Evolutionary conservation across 306 rosid species (phyloP).

Genomic region (Arachis hypogaea): DNA sequence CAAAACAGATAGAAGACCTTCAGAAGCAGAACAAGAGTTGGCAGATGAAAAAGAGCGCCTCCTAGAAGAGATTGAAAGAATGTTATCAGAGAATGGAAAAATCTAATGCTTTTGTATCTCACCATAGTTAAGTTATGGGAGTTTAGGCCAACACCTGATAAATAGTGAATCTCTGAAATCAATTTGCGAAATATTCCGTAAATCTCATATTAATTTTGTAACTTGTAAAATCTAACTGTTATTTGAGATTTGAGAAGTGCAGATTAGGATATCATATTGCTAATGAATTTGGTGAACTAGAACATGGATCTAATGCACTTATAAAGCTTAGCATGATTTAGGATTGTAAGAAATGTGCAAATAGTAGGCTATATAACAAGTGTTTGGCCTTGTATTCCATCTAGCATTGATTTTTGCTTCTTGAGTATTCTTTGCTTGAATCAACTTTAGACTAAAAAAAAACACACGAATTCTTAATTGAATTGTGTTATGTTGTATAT

Average conservation of each 20-base stretch:
- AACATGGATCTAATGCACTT: not conserved
- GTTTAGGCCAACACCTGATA: not conserved
- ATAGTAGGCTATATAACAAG: conserved; percentile 1
- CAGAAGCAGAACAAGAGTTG: conserved; percentile 84
- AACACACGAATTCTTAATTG: too few species aligned
- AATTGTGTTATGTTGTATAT: too few species aligned
- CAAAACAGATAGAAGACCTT: conserved; percentile 94
- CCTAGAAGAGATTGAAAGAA: conserved; percentile 82
- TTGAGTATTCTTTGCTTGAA: not conserved
- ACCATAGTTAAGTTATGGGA: not conserved
- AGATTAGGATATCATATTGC: not conserved
- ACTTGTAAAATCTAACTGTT: conserved; percentile 26
- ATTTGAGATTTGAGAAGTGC: conserved; percentile 30
- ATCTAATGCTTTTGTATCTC: conserved; percentile 40
- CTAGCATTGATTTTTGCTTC: not conserved
- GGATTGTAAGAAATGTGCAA: conserved; percentile 21
- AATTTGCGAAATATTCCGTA: conserved; percentile 22
- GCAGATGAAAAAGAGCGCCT: conserved; percentile 82
- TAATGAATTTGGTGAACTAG: conserved; percentile 1
- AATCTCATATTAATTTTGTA: conserved; percentile 23
- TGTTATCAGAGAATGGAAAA: conserved; percentile 62
- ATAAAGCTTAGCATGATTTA: not conserved
- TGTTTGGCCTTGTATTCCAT: conserved; percentile 14
- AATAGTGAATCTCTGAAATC: conserved; percentile 29
- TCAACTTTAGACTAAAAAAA: not conserved